Evolutionary conservation across 768 basidiomycete species (phyloP), one percentile per base, ranked within the genome.

Genomic region (Lactifluus volemus): DNA sequence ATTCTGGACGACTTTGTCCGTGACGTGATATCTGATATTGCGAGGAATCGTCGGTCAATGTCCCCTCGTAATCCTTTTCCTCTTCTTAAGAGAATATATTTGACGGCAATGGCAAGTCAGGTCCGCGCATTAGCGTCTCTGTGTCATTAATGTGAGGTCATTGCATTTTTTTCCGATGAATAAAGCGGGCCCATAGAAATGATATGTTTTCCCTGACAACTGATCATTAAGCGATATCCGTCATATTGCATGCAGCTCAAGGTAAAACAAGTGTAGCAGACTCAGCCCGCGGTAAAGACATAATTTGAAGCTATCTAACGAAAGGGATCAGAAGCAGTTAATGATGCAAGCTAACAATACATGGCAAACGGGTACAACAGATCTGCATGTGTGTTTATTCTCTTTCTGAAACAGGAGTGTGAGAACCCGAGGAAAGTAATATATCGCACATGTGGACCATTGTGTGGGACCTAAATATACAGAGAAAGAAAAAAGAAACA

Each of bases 281-380:
- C 36, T 53, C 58, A 34, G 38, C 19, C 17, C n/a, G 51, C 7
- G 11, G 36, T n/a, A 39, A 49, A 34, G 45, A 38, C 34, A 45
- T 61, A 42, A 49, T 53, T 44, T 38, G 38, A 53, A 42, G 56
- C 29, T 7, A 45, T 53, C 61, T 62, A 58, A 52, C 50, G 56
- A 58, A 39, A 53, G 32, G 32, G 34, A 29, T 54, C 38, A 50
- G 21, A 47, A 39, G 60, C n/a, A 49, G 50, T 5, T 47, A 44
- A 29, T 14, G 55, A 47, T 19, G 34, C n/a, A 32, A 49, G 25
- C 41, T 63, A 58, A 42, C 48, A 63, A 63, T 62, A 62, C 61
- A 62, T 39, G 39, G 39, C 30, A 57, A 49, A 58, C 49, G 9
- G 51, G 58, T 63, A 63, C 52, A 58, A 34, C 51, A 47, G 49